A percentile compares a stretch with the other conserved stretches of the same genome.
These are phyloP conservation scores for Fusarium falciforme DNA, from an alignment of 2,329 filamentous ascomycete species.

Conservation along the genomic window DNA sequence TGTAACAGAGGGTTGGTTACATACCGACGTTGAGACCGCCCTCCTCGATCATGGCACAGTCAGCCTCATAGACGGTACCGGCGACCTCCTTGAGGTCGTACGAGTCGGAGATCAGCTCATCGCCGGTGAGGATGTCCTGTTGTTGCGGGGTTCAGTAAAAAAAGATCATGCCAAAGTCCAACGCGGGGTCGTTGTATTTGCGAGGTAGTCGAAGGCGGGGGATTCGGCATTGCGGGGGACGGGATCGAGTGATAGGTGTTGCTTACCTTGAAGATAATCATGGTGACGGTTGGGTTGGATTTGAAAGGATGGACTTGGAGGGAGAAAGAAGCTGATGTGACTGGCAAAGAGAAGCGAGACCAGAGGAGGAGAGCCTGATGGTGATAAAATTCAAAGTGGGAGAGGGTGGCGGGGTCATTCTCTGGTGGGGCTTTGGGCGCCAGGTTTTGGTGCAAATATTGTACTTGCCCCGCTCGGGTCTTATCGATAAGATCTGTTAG, in stretches of 20 bases:
- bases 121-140: slow-evolving; percentile 88
- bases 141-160: slow-evolving; percentile 45
- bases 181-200: slow-evolving; percentile 28
- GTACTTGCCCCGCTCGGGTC: not conserved
- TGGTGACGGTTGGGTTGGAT: slow-evolving; percentile 61
- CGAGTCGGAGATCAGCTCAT: slow-evolving; percentile 98
- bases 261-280: slow-evolving; percentile 79
- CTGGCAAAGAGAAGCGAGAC: slow-evolving; percentile 34
- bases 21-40: slow-evolving; percentile 78
- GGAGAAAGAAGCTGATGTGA: slow-evolving; percentile 29
- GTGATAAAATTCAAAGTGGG: slow-evolving; percentile 43
- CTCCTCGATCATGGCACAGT: slow-evolving; percentile 90
- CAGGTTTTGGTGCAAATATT: not conserved
- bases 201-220: not conserved
- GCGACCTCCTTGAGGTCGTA: slow-evolving; percentile 86
- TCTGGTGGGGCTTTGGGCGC: slow-evolving; percentile 32
- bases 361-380: slow-evolving; percentile 37
- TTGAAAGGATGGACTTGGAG: slow-evolving; percentile 29
- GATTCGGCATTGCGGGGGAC: not conserved
- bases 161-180: slow-evolving; percentile 34
- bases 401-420: slow-evolving; percentile 38
- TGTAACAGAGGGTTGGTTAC: slow-evolving; percentile 48
- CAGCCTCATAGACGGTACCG: slow-evolving; percentile 85
- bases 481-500: not conserved
- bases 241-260: not conserved